A percentile compares a stretch with the other conserved stretches of the same genome.
Evolutionary conservation across 352 stramenopile species (phyloP).

Genomic region (Aphanomyces euteiches): DNA sequence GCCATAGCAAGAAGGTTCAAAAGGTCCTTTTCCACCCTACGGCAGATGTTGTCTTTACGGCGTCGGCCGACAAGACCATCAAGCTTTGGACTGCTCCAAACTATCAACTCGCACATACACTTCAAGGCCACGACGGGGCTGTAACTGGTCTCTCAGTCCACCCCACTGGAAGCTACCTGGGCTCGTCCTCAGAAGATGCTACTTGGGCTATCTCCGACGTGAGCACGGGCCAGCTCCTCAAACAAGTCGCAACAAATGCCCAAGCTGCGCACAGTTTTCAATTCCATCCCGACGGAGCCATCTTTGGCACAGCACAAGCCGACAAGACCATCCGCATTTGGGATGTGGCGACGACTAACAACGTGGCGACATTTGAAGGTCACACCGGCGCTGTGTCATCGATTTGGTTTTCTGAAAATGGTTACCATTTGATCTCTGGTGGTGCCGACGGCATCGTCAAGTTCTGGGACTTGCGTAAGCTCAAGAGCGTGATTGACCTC

Average conservation of each 20-base stretch:
- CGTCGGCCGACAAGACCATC: conserved; percentile 73
- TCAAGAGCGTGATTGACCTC: conserved; percentile 69
- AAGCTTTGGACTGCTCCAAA: conserved; percentile 61
- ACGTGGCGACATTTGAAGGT: conserved; percentile 85
- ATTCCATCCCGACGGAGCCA: conserved; percentile 95
- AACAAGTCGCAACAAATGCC: conserved; percentile 50
- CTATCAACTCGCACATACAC: conserved; percentile 57
- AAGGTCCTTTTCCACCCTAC: conserved; percentile 70
- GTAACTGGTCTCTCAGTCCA: conserved; percentile 74
- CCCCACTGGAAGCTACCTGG: conserved; percentile 73
- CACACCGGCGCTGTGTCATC: conserved; percentile 62
- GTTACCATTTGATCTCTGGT: conserved; percentile 89
- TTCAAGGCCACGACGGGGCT: conserved; percentile 55
- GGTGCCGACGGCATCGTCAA: conserved; percentile 73
- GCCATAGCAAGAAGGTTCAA: conserved; percentile 84
- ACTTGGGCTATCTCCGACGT: conserved; percentile 85
- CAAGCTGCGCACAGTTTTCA: conserved; percentile 40
- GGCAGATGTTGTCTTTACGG: conserved; percentile 63
- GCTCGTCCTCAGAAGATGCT: conserved; percentile 70
- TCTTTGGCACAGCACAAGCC: conserved; percentile 75
- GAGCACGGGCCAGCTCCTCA: conserved; percentile 49
- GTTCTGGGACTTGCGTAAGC: conserved; percentile 93
- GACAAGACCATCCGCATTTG: conserved; percentile 86
- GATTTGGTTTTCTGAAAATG: conserved; percentile 93
- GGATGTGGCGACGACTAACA: conserved; percentile 84